Base-by-base conservation (phyloP, 768 basidiomycete species). In the Leccinum uliginosum region DNA sequence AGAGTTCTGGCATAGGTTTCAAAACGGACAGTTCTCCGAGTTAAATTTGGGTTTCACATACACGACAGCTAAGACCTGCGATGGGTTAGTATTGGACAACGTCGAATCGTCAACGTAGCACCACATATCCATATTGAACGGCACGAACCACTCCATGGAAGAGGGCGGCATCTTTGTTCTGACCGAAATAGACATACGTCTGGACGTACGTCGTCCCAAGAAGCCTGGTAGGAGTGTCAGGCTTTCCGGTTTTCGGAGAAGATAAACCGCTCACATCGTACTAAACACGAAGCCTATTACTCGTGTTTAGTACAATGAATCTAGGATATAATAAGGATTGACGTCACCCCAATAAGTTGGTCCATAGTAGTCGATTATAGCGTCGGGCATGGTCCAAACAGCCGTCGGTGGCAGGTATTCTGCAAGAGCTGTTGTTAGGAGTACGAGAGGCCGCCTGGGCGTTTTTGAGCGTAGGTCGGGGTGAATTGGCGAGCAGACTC, bases 201-300 rank as follows among this genome's bases (percentile, higher is more conserved):
- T 55, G 53, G 11, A 65, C 26, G 21, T 54, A 54, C 6, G 55
- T 52, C 21, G 19, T 43, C 8, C 61, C 54, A 14, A 57, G 55
- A 26, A 60, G 38, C 55, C 53, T 60, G 40, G 17, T 9, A 30
- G 19, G 32, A 54, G 27, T 9, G 29, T 58, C 44, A 24, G 11
- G 12, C 14, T 24, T 44, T 12, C 19, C 5, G 2, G 26, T n/a
- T 23, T 17, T 17, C 24, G 26, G 5, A 17, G 17, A 49, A 21
- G 48, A 30, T 30, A 9, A 19, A 17, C n/a, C 21, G 29, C 57
- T 30, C 35, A 61, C 54, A 49, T 55, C 10, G 60, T 61, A 24
- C 47, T 10, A n/a, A 52, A 24, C 30, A 59, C 57, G 23, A 49
- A 59, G 46, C 58, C 58, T 59, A 45, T 47, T 24, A 14, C 14